Conservation (phyloP, 1,284 basidiomycete species). For the Sanghuangporus sanghuang region DNA sequence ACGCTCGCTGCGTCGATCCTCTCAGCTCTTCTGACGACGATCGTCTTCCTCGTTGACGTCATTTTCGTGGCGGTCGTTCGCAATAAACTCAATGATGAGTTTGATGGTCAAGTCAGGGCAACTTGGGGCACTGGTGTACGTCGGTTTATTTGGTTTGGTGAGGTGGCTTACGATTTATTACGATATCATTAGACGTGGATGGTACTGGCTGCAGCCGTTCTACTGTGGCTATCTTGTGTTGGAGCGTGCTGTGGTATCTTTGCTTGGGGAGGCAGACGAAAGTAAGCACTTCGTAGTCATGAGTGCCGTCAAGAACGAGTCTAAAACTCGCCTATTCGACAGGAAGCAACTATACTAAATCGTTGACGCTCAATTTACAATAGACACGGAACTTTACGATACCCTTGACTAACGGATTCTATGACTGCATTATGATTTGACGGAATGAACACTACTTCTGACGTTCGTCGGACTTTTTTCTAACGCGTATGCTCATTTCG, state of each 20-base stretch:
- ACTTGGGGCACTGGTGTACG: constrained; percentile 46
- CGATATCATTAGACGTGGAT: constrained; percentile 42
- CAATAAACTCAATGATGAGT: constrained; percentile 35
- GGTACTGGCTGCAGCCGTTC: constrained; percentile 42
- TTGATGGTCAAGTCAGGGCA: constrained; percentile 35
- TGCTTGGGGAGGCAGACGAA: constrained; percentile 25
- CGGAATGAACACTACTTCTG: not conserved
- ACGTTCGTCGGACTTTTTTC: not conserved
- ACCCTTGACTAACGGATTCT: not conserved
- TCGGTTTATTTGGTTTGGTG: constrained; percentile 16
- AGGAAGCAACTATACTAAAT: not conserved
- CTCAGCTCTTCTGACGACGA: constrained; percentile 41
- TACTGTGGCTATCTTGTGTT: constrained; percentile 42
- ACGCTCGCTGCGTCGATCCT: constrained; percentile 30
- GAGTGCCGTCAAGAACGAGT: not conserved
- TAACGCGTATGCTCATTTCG: not conserved
- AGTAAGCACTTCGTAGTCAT: not conserved
- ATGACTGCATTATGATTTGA: not conserved
- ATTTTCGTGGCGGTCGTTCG: constrained; percentile 43
- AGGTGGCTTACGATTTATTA: not conserved
- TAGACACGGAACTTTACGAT: not conserved
- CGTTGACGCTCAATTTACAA: not conserved
- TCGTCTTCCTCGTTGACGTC: constrained; percentile 51
- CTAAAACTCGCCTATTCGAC: not conserved
- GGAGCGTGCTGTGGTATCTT: constrained; percentile 37